A percentile compares a stretch with the other conserved stretches of the same genome.
Evolutionary conservation across 2,329 filamentous ascomycete genomes (phyloP).

Genomic region (Thermoascus crustaceus): DNA sequence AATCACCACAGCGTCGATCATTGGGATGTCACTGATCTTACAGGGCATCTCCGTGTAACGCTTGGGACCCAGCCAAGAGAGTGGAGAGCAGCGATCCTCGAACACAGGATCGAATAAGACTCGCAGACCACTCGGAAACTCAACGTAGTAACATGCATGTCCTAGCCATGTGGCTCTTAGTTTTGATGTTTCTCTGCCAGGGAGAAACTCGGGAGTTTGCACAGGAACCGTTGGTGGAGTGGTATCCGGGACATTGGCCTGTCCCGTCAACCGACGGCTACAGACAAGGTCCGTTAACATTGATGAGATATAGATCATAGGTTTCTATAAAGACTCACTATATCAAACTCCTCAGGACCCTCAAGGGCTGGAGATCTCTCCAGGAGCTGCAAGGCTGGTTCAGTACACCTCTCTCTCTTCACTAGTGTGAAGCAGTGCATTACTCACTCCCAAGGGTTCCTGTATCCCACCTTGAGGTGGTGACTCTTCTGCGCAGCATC

Average conservation of each 20-base stretch:
- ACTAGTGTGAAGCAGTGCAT: not conserved
- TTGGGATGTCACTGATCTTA: constrained; percentile 65
- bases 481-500: constrained; percentile 34
- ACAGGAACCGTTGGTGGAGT: constrained; percentile 59
- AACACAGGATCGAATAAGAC: constrained; percentile 94
- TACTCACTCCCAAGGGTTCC: constrained; percentile 38
- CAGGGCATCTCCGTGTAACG: constrained; percentile 73
- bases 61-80: constrained; percentile 62
- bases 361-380: not conserved
- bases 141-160: constrained; percentile 87
- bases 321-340: constrained; percentile 3
- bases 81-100: constrained; percentile 74
- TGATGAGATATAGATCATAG: not conserved
- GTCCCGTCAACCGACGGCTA: constrained; percentile 41
- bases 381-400: not conserved
- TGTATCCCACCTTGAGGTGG: constrained; percentile 31
- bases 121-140: constrained; percentile 77
- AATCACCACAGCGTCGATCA: constrained; percentile 55
- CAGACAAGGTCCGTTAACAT: not conserved
- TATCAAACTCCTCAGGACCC: constrained; percentile 6
- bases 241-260: constrained; percentile 51
- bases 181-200: constrained; percentile 48
- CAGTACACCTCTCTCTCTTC: not conserved
- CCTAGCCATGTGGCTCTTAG: constrained; percentile 90
- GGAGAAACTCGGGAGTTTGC: constrained; percentile 58